Percentiles rank a stretch among this genome's conserved stretches.
phyloP scores from a whole-genome alignment of 2,329 filamentous ascomycete species.

The Sporothrix pallida region DNA sequence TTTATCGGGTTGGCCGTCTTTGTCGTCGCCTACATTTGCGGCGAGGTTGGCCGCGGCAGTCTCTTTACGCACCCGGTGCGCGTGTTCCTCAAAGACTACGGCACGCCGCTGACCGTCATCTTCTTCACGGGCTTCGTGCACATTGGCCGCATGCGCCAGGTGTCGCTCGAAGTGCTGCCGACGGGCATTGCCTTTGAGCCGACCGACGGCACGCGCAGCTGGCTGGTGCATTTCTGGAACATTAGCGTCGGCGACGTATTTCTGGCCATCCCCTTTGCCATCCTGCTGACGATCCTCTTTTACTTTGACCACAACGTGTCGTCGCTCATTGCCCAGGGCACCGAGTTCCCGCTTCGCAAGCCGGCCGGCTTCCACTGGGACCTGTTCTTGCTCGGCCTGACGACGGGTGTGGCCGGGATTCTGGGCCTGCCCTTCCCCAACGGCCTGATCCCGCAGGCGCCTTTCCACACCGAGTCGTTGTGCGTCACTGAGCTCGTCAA shows the following conservation, averaged over 20 bases:
- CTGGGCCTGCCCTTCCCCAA: conserved; percentile 82
- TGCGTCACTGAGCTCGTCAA: conserved; percentile 68
- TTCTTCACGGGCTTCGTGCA: conserved; percentile 93
- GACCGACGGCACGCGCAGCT: conserved; percentile 69
- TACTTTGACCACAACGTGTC: conserved; percentile 92
- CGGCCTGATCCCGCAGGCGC: conserved; percentile 81
- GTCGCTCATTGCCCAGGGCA: conserved; percentile 81
- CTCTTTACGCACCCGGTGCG: conserved; percentile 77
- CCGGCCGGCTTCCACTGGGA: conserved; percentile 88
- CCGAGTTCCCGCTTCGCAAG: conserved; percentile 79
- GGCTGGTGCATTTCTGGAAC: conserved; percentile 85
- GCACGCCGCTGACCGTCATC: conserved; percentile 78
- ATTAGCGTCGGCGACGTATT: conserved; percentile 75
- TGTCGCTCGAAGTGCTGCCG: conserved; percentile 73
- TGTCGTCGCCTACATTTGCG: conserved; percentile 75
- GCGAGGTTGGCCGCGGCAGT: conserved; percentile 70
- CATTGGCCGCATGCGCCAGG: conserved; percentile 77
- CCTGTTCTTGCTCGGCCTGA: conserved; percentile 78
- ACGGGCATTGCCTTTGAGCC: conserved; percentile 80
- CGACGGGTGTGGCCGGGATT: conserved; percentile 75
- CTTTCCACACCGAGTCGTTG: conserved; percentile 79
- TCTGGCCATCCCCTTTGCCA: conserved; percentile 82
- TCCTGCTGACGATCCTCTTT: conserved; percentile 82
- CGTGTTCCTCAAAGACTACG: conserved; percentile 88
- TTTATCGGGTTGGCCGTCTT: conserved; percentile 78